Evolutionary conservation across 257 asterid species (phyloP).

Genomic region (Sherardia arvensis): DNA sequence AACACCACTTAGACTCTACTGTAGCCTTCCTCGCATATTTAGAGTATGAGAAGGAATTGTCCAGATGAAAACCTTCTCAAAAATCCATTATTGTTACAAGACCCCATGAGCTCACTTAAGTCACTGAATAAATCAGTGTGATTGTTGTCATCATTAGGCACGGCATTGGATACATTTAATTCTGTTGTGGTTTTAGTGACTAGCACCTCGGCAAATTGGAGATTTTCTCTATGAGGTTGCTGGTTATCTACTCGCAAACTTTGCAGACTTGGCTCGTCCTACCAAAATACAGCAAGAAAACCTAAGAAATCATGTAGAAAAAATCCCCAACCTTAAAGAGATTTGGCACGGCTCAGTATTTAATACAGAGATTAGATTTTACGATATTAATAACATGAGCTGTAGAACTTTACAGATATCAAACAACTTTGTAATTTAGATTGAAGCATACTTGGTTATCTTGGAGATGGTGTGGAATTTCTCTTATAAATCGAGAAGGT

Average conservation of each 20-base stretch:
- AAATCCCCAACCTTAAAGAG: background rate
- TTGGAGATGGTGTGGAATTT: slow-evolving; percentile 71
- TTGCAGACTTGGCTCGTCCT: slow-evolving; percentile 45
- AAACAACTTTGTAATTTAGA: background rate
- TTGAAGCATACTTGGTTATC: slow-evolving; percentile 47
- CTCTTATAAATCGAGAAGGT: slow-evolving; percentile 91
- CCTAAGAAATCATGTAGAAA: background rate
- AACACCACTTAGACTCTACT: background rate
- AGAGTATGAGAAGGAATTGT: background rate
- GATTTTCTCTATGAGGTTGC: slow-evolving; percentile 31
- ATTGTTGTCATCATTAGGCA: slow-evolving; percentile 25
- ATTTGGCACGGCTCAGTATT: background rate
- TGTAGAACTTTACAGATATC: too few species aligned
- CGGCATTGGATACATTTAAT: slow-evolving; percentile 20
- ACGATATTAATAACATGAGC: too few species aligned
- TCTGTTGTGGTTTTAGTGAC: slow-evolving; percentile 19
- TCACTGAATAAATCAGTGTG: slow-evolving; percentile 34
- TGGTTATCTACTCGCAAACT: slow-evolving; percentile 23
- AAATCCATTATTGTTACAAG: slow-evolving; percentile 39
- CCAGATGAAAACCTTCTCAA: slow-evolving; percentile 57
- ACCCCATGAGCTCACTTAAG: slow-evolving; percentile 36
- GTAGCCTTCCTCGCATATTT: background rate
- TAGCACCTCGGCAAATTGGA: slow-evolving; percentile 15
- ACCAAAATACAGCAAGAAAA: slow-evolving; percentile 5
- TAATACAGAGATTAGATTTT: background rate